Percentiles rank a stretch among this genome's conserved stretches.
Conservation (phyloP, 352 stramenopile species). For the Thalassiosira mediterranea region DNA sequence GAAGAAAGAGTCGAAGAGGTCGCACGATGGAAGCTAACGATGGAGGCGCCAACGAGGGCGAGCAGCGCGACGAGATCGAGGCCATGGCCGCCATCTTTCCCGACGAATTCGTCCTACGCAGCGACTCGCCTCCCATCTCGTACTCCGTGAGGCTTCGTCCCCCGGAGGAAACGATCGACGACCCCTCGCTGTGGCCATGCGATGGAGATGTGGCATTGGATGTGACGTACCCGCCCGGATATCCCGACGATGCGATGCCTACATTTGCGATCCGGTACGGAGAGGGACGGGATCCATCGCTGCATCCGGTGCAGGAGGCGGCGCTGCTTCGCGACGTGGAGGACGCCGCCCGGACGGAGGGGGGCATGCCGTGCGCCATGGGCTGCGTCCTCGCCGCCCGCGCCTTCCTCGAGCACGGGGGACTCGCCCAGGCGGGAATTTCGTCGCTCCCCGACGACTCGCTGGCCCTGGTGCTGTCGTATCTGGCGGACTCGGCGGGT, state of each 20-base stretch:
- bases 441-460: slow-evolving; percentile 33
- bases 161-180: not conserved
- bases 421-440: slow-evolving; percentile 22
- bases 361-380: slow-evolving; percentile 21
- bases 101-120: slow-evolving; percentile 26
- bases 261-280: too few species aligned
- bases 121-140: slow-evolving; percentile 12
- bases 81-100: slow-evolving; percentile 32
- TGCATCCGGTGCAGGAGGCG: slow-evolving; percentile 36
- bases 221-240: slow-evolving; percentile 23
- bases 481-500: slow-evolving; percentile 7
- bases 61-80: slow-evolving; percentile 29
- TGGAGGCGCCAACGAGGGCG: too few species aligned
- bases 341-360: not conserved
- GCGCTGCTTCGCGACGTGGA: slow-evolving; percentile 15
- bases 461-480: slow-evolving; percentile 22
- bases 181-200: not conserved
- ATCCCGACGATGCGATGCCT: slow-evolving; percentile 21
- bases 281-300: not conserved
- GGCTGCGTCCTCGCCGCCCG: slow-evolving; percentile 22
- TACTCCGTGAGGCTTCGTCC: slow-evolving; percentile 34
- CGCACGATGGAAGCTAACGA: too few species aligned
- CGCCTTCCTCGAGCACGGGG: slow-evolving; percentile 16
- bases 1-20: too few species aligned
- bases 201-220: slow-evolving; percentile 20